Base-by-base conservation (phyloP, 129 eudicot species). In the Apium graveolens region DNA sequence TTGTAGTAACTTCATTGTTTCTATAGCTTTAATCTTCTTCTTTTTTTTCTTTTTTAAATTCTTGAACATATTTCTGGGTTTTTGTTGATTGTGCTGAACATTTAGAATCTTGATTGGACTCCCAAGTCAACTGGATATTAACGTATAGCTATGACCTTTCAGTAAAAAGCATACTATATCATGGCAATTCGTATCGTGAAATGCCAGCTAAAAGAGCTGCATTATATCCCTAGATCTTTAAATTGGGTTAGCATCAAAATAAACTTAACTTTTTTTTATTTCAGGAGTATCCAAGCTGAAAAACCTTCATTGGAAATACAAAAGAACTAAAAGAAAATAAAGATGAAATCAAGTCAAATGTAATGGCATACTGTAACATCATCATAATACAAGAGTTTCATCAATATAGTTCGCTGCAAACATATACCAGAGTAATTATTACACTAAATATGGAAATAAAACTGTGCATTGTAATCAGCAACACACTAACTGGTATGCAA, bases 291-390 rank as follows among this genome's bases (percentile, higher is more conserved):
- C 20, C n/a, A n/a, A 70, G 74, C 21, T 70, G 74, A 38, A 17
- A 62, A 5, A 62, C 10, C 9, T 62, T 6, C 69, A 53, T 27
- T 24, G 34, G 12, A 35, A 10, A 27, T n/a, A 70, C 74, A 16
- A 35, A 20, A 70, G 46, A 39, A 11, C 12, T 53, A 48, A 78
- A 44, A n/a, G 20, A 42, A 38, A 39, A n/a, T 80, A 65, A 70
- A 26, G 76, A 72, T 76, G 75, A 53, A 76, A 77, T 48, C 39
- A n/a, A 79, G 69, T 31, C 16, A 75, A 5, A 76, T 55, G 70
- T 79, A 81, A 63, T 57, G 77, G 55, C n/a, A n/a, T n/a, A n/a
- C n/a, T n/a, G n/a, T n/a, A n/a, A n/a, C n/a, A n/a, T n/a, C n/a
- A n/a, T n/a, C n/a, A n/a, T n/a, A n/a, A n/a, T n/a, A n/a, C n/a